Conservation (phyloP, 306 rosid genomes). For the Albizia julibrissin region DNA sequence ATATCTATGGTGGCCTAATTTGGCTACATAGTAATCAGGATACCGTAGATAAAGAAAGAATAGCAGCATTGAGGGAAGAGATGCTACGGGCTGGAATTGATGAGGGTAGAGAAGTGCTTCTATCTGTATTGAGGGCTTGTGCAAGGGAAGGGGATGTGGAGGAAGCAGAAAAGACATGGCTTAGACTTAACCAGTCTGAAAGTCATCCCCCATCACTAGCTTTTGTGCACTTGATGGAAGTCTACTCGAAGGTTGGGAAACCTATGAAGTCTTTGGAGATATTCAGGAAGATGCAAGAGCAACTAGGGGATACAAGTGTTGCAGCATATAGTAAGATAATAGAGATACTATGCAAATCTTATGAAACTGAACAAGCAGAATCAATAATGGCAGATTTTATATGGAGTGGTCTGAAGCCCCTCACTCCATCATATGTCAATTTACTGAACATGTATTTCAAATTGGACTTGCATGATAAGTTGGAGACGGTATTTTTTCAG, state of each 20-base stretch:
- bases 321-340: slow-evolving; percentile 75
- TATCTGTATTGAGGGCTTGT: slow-evolving; percentile 80
- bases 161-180: slow-evolving; percentile 75
- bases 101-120: slow-evolving; percentile 70
- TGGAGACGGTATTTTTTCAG: slow-evolving; percentile 64
- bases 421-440: slow-evolving; percentile 62
- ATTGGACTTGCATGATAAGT: slow-evolving; percentile 61
- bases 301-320: slow-evolving; percentile 45
- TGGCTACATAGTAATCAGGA: slow-evolving; percentile 97
- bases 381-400: slow-evolving; percentile 70
- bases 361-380: slow-evolving; percentile 71
- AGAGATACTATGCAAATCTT: slow-evolving; percentile 73
- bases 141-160: slow-evolving; percentile 68
- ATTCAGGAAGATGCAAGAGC: slow-evolving; percentile 76
- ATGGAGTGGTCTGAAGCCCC: slow-evolving; percentile 69
- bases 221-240: slow-evolving; percentile 87
- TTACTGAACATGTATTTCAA: slow-evolving; percentile 75
- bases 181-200: slow-evolving; percentile 51
- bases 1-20: slow-evolving; percentile 82
- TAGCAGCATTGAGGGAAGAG: slow-evolving; percentile 59
- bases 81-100: slow-evolving; percentile 68
- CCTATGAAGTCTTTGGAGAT: slow-evolving; percentile 66
- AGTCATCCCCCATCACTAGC: slow-evolving; percentile 60
- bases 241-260: slow-evolving; percentile 66
- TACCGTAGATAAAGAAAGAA: slow-evolving; percentile 72